Base-by-base conservation (phyloP, 805 yeast genomes). In the Danielia oregonensis region DNA sequence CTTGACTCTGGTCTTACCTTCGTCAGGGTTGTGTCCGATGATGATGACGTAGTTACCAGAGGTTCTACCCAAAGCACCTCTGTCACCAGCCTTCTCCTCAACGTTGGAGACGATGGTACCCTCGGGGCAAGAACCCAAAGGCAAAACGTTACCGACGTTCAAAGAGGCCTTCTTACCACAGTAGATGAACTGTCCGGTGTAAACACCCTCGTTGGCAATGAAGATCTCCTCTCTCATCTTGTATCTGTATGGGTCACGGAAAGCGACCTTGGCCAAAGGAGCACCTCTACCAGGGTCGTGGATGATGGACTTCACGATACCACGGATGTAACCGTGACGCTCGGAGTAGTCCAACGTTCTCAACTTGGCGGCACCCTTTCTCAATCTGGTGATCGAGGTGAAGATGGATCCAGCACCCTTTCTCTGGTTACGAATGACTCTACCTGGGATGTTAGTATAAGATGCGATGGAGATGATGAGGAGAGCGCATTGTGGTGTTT, bases 211-310 rank as follows among this genome's bases (percentile, higher is more conserved):
- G 78, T 89, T 89, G 66, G 97, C 98, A 67, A 91, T 86, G 80
- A 93, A 91, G 63, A 91, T 91, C 78, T 91, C 97, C 74, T 86
- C 95, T 78, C 95, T 88, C 73, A 84, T 74, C 78, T 83, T 89
- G 87, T 84, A 91, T 79, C 78, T 86, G 95, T 91, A 91, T 74
- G 98, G 97, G 75, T 93, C 97, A 72, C 97, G 86, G 96, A 91
- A 91, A 55, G 76, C 89, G 72, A 91, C 96, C 79, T 86, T 89
- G 62, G 97, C 98, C 69, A 91, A 82, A 69, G 98, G 98, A 73
- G 98, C 98, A 80, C 98, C 98, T 76, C 98, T 83, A 72, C 98
- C 98, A 67, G 98, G 93, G 69, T 91, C 98, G 79, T 91, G 98
- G 74, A 93, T 78, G 74, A 91, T 93, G 74, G 85, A 91, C 84